Conservation (phyloP, 345 rosid species). For the Ceriops decandra region DNA sequence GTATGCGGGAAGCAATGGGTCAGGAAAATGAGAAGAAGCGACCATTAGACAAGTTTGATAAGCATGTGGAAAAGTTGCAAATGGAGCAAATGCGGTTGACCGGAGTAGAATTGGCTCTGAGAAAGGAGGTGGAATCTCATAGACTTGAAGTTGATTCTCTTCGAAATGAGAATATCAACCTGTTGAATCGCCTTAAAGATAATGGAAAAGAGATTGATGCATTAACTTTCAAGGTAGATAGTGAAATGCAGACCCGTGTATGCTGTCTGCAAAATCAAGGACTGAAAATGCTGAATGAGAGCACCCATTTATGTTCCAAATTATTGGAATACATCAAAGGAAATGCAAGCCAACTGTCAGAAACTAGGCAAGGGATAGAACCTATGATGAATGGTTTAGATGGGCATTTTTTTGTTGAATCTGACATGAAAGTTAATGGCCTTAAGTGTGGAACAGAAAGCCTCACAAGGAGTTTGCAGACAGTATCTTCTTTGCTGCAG, state of each 20-base stretch:
- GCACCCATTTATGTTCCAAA: slow-evolving; percentile 53
- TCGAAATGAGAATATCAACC: slow-evolving; percentile 75
- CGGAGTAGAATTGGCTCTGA: slow-evolving; percentile 69
- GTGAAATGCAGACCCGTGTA: slow-evolving; percentile 57
- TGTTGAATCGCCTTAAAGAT: slow-evolving; percentile 71
- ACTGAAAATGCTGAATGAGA: slow-evolving; percentile 56
- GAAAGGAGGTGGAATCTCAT: slow-evolving; percentile 64
- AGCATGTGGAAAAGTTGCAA: slow-evolving; percentile 49
- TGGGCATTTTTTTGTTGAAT: slow-evolving; percentile 67
- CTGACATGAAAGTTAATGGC: slow-evolving; percentile 67
- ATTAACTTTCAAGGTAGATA: slow-evolving; percentile 63
- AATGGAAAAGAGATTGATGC: slow-evolving; percentile 45
- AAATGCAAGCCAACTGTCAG: slow-evolving; percentile 44
- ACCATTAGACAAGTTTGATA: slow-evolving; percentile 41
- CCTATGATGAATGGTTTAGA: slow-evolving; percentile 41
- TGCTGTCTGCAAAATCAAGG: slow-evolving; percentile 80
- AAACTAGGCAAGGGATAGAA: slow-evolving; percentile 36
- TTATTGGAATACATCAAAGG: slow-evolving; percentile 61
- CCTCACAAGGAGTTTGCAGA: slow-evolving; percentile 72
- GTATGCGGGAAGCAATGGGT: slow-evolving; percentile 52
- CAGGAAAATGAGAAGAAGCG: slow-evolving; percentile 48
- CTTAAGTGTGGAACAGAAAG: slow-evolving; percentile 65
- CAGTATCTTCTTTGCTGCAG: slow-evolving; percentile 52
- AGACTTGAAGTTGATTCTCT: slow-evolving; percentile 72
- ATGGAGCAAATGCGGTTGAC: slow-evolving; percentile 85